These are phyloP conservation scores for Lantana camara DNA, from an alignment of 257 asterid species.

Conservation along the genomic window DNA sequence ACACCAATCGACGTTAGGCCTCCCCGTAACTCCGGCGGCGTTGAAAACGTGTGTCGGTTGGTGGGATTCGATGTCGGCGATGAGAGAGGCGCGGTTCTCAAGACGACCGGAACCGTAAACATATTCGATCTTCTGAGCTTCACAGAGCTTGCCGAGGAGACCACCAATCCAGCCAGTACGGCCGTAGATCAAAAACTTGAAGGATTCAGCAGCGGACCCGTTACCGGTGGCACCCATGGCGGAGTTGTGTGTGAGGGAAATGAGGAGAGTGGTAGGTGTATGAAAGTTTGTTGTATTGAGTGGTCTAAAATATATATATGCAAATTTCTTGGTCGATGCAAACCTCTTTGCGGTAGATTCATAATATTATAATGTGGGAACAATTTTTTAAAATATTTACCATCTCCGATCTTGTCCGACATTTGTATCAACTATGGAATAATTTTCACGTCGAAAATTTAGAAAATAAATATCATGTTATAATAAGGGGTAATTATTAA, in stretches of 20 bases:
- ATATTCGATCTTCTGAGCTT: conserved; percentile 55
- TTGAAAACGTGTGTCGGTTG: conserved; percentile 82
- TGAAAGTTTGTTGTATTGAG: neutral
- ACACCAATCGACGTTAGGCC: conserved; percentile 95
- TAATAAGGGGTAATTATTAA: too few relatives aligned
- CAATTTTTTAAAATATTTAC: too few relatives aligned
- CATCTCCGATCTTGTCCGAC: too few relatives aligned
- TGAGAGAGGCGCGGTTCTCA: conserved; percentile 55
- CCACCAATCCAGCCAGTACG: conserved; percentile 91
- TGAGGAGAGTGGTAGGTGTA: conserved; percentile 4
- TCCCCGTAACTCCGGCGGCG: conserved; percentile 89
- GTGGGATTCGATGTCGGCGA: conserved; percentile 50
- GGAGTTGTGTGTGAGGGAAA: neutral
- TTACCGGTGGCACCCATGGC: conserved; percentile 66
- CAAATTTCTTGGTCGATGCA: neutral
- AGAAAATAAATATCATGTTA: too few relatives aligned
- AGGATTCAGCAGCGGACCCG: conserved; percentile 54
- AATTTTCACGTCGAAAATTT: too few relatives aligned
- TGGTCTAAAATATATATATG: neutral
- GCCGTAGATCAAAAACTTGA: conserved; percentile 83
- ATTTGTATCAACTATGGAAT: too few relatives aligned
- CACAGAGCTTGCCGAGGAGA: conserved; percentile 76
- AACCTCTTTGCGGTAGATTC: too few relatives aligned
- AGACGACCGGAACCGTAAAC: conserved; percentile 81
- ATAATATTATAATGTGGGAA: too few relatives aligned